Evolutionary conservation across 2,329 filamentous ascomycete species (phyloP).

Genomic region (Penicillium sp.): DNA sequence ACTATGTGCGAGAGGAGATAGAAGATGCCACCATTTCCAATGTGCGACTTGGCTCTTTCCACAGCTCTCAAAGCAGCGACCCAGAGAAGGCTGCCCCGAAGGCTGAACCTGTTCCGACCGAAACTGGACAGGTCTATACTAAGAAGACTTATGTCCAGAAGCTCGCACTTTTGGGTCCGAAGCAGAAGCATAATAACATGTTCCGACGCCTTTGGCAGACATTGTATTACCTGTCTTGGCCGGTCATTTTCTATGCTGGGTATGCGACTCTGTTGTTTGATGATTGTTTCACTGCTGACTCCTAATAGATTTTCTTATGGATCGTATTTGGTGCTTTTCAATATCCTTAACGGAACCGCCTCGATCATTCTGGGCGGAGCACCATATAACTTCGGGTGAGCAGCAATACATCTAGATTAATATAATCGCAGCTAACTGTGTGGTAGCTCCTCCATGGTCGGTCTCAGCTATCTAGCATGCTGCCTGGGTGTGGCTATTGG

Average conservation of each 20-base stretch:
- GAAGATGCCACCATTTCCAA: constrained; percentile 7
- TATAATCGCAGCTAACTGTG: constrained; percentile 14
- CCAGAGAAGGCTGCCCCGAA: constrained; percentile 17
- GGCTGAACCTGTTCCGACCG: constrained; percentile 10
- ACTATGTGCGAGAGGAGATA: constrained; percentile 38
- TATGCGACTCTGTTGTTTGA: constrained; percentile 6
- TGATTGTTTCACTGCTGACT: constrained; percentile 1
- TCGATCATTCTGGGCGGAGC: constrained; percentile 34
- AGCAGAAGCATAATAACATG: constrained; percentile 31
- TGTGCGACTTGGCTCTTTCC: constrained; percentile 2
- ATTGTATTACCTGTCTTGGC: constrained; percentile 37
- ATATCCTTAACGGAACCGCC: constrained; percentile 39
- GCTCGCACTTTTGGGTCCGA: constrained; percentile 28
- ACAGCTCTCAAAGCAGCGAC: constrained; percentile 12
- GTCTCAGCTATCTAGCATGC: constrained; percentile 38
- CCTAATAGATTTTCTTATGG: constrained; percentile 36
- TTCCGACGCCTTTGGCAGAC: constrained; percentile 31
- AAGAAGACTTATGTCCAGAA: constrained; percentile 36
- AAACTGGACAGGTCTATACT: constrained; percentile 18
- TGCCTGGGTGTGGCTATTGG: constrained; percentile 32
- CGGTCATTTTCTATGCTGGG: constrained; percentile 40
- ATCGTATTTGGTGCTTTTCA: constrained; percentile 39
- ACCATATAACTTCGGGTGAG: constrained; percentile 38
- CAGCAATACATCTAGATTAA: neutral
- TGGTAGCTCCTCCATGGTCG: constrained; percentile 35